Evolutionary conservation across 2,329 filamentous ascomycete species (phyloP), one percentile per base, ranked within the genome.

Genomic region (Penicillium sp.): DNA sequence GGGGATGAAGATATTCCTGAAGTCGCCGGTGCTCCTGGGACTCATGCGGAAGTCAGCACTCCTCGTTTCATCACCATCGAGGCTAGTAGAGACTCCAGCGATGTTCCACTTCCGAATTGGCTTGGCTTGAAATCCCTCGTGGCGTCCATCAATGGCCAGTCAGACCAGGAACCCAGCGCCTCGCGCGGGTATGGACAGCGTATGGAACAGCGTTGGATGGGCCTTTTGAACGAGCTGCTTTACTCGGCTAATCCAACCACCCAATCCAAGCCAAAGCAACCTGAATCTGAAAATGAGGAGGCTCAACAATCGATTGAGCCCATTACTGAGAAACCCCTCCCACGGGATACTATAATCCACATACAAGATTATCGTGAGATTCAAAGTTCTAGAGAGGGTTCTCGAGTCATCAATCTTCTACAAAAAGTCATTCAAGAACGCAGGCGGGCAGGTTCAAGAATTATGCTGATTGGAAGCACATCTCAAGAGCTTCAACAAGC

Each of bases 281-380:
- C 54, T 2, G 23, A 37, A 21, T 16, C 59, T 5, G 42, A 45
- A 10, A 37, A 44, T 8, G 57, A 57, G 36, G 58, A 57, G 34
- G 18, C 54, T 11, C 26, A 55, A 43, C 54, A 52, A 36, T 46
- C 39, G 8, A 46, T 43, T 28, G 58, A 65, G 47, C 39, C 51
- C 8, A 44, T 54, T 7, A 11, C 28, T 28, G 47, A 40, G 31
- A 59, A 61, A 8, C 48, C 52, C 26, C 58, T 59, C 24, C 56
- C 50, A 49, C 63, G 68, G 65, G 68, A 79, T 21, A 80, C 92
- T 7, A 87, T 97, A 54, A 79, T 95, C 34, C 91, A 91, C 63
- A 77, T 96, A 11, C 85, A 89, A 68, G 91, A 97, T 69, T 89
- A 91, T 66, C 86, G 89, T 49, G 90, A 95, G 59, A 79, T 99